Conservation (phyloP, 2,329 filamentous ascomycete species). For the Fusarium decemcellulare region DNA sequence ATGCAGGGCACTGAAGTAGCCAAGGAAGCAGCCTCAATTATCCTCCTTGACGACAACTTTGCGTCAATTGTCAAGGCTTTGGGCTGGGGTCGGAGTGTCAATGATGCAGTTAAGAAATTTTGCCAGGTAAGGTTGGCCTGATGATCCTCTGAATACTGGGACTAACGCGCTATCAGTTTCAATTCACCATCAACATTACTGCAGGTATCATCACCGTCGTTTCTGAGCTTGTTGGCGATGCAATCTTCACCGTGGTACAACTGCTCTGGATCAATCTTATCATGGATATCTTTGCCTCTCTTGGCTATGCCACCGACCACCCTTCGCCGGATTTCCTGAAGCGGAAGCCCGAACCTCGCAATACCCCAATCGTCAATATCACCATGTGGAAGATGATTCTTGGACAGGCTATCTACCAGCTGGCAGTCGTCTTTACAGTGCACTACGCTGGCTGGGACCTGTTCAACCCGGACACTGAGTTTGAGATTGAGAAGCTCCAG, state of each 20-base stretch:
- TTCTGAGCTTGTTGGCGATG: slow-evolving; percentile 70
- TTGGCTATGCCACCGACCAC: slow-evolving; percentile 75
- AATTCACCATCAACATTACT: slow-evolving; percentile 80
- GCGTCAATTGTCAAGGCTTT: slow-evolving; percentile 76
- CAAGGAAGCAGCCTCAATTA: slow-evolving; percentile 78
- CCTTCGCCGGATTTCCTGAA: slow-evolving; percentile 71
- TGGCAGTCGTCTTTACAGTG: slow-evolving; percentile 70
- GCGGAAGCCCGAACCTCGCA: slow-evolving; percentile 70
- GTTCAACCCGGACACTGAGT: slow-evolving; percentile 63
- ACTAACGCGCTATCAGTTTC: slow-evolving; percentile 59
- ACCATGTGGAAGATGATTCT: slow-evolving; percentile 77
- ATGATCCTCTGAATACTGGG: rapidly evolving
- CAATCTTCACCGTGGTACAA: slow-evolving; percentile 76
- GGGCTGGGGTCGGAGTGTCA: slow-evolving; percentile 78
- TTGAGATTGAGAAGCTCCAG: slow-evolving; percentile 57
- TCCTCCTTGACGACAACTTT: slow-evolving; percentile 78
- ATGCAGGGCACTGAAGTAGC: slow-evolving; percentile 77
- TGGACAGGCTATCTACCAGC: slow-evolving; percentile 73
- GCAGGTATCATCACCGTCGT: slow-evolving; percentile 76
- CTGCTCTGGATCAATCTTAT: slow-evolving; percentile 79
- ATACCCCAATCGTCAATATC: slow-evolving; percentile 78
- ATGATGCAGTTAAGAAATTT: slow-evolving; percentile 78
- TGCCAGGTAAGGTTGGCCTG: slow-evolving; percentile 62
- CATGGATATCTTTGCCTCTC: slow-evolving; percentile 78
- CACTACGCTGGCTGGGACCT: slow-evolving; percentile 73